Base-by-base conservation (phyloP, 2,329 filamentous ascomycete genomes). In the Apiospora phragmitis region DNA sequence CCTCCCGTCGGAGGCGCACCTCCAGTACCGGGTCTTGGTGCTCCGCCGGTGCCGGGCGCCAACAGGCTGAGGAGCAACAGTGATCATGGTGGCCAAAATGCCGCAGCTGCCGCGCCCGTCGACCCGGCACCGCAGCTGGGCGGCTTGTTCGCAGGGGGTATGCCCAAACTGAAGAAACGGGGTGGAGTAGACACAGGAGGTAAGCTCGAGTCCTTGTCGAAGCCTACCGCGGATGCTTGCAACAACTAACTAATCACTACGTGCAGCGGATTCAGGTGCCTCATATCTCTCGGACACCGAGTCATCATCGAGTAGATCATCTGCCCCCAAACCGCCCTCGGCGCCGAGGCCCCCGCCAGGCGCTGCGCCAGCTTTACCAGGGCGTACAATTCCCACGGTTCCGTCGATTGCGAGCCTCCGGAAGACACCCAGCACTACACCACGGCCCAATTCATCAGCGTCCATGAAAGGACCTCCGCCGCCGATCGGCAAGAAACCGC, bases 81-180 rank as follows among this genome's bases (percentile, higher is more conserved):
- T 80, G 94, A 97, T 76, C 88, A 89, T 68, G 87, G 86, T 26
- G 85, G 86, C 65, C 82, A 83, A 73, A 83, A 86, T 72, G 79
- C 76, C 55, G 78, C 81, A 4, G 76, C 79, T n/a, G 83, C 82
- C 2, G 76, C 79, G 26, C 82, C 82, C 1, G 81, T 87, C 75
- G 88, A 91, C 29, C 81, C 89, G 26, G 89, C 93, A 66, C 94
- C 94, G 14, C 95, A 98, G 79, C 82, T 98, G 14, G 95, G 86
- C 41, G 96, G 96, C 1, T 81, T 99, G 35, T 97, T 99, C 79
- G 94, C 93, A 1, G 95, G 94, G 45, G 96, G 95, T 47, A 98
- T 98, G 89, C 96, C 96, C 3, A 98, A 98, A 83, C 81, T 99
- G 77, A 93, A 93, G 80, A 98, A 97, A 84, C 88, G 91, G 3